These are phyloP conservation scores for Globisporangium abappressorium DNA, from an alignment of 352 stramenopile genomes.

Conservation along the genomic window DNA sequence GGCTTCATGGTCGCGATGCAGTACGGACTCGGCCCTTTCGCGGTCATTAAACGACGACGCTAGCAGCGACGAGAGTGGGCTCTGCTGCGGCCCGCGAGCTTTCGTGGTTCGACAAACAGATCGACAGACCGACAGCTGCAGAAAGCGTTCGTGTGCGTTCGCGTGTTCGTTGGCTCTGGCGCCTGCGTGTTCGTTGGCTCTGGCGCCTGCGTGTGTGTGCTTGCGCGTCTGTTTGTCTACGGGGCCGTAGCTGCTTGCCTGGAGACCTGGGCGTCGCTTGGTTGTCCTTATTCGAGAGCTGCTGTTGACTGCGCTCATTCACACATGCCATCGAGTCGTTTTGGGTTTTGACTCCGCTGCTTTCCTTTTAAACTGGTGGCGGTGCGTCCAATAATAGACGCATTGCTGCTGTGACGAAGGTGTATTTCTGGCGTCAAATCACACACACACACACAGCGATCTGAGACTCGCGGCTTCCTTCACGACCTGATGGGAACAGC, in stretches of 20 bases:
- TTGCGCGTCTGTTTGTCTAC: not conserved
- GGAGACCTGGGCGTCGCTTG: not conserved
- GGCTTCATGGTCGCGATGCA: constrained; percentile 7
- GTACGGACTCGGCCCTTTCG: constrained; percentile 3
- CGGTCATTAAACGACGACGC: constrained; percentile 7
- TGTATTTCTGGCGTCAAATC: not conserved
- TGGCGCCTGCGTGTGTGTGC: not conserved
- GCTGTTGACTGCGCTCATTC: not conserved
- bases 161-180: not conserved
- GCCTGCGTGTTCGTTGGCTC: not conserved
- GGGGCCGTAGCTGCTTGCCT: not conserved
- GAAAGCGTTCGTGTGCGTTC: not conserved
- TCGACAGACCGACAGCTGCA: not conserved
- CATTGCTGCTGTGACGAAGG: not conserved
- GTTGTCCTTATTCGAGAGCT: not conserved
- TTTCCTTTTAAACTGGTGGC: not conserved
- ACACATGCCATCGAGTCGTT: not conserved
- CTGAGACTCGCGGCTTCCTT: not conserved
- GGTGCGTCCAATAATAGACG: not conserved
- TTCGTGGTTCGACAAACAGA: not conserved
- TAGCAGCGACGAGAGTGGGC: too few species aligned
- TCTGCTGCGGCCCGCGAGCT: not conserved
- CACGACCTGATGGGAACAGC: not conserved
- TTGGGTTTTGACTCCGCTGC: not conserved
- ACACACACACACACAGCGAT: not conserved